These are phyloP conservation scores for Boletus vinaceobasis DNA, from an alignment of 768 basidiomycete genomes.

Conservation along the genomic window DNA sequence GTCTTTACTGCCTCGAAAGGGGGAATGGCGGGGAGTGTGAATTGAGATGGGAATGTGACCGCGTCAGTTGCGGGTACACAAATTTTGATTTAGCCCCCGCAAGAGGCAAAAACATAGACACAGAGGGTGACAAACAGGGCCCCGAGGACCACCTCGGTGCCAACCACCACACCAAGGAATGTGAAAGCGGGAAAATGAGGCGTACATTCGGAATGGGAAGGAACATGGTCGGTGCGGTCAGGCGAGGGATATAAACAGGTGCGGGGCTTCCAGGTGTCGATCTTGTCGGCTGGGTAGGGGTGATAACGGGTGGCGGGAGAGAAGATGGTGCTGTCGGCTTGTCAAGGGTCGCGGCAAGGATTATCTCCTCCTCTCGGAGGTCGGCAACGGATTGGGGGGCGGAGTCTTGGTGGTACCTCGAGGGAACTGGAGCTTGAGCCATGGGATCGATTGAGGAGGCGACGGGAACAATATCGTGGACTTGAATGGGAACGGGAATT, in stretches of 20 bases:
- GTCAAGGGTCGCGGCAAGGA: slow-evolving; percentile 43
- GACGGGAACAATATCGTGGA: not conserved
- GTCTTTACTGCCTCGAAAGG: slow-evolving; percentile 5
- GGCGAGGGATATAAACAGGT: slow-evolving; percentile 59
- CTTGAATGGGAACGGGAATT: not conserved
- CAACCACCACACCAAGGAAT: slow-evolving; percentile 62
- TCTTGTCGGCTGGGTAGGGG: slow-evolving; percentile 36
- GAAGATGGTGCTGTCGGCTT: slow-evolving; percentile 56
- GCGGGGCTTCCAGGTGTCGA: slow-evolving; percentile 9
- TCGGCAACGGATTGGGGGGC: not conserved
- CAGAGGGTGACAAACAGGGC: slow-evolving; percentile 35
- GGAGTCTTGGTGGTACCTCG: not conserved
- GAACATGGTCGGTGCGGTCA: slow-evolving; percentile 75
- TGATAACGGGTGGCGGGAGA: slow-evolving; percentile 32
- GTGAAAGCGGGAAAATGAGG: slow-evolving; percentile 42
- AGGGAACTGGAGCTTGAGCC: not conserved
- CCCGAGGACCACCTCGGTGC: slow-evolving; percentile 33
- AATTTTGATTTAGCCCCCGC: not conserved
- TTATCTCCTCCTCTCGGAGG: slow-evolving; percentile 32
- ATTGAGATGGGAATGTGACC: slow-evolving; percentile 3
- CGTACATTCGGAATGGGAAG: slow-evolving; percentile 88
- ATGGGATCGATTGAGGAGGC: slow-evolving; percentile 3
- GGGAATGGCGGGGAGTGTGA: not conserved
- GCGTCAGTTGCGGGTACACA: not conserved
- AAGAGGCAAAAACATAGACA: slow-evolving; percentile 30